A percentile compares a stretch with the other conserved stretches of the same genome.
These are phyloP conservation scores for Teunomyces cretensis DNA, from an alignment of 805 yeast genomes.

Conservation along the genomic window DNA sequence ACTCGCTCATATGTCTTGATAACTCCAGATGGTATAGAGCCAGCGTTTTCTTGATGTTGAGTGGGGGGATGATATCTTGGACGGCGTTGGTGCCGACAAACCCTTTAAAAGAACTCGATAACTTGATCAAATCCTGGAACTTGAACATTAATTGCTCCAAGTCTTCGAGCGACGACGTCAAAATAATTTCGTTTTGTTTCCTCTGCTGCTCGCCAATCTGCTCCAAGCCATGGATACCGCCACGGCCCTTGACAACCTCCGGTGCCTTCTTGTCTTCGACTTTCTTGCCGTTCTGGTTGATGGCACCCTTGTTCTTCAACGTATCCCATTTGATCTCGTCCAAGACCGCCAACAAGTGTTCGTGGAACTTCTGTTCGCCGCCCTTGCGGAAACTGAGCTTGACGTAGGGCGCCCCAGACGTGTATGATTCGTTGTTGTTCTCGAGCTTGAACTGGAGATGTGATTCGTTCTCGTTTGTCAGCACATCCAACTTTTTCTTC, in stretches of 20 bases:
- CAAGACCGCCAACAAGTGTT: constrained; percentile 40
- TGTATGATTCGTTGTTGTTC: constrained; percentile 31
- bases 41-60: constrained; percentile 36
- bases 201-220: constrained; percentile 53
- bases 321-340: constrained; percentile 52
- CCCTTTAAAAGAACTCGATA: constrained; percentile 47
- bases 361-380: constrained; percentile 57
- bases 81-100: constrained; percentile 3
- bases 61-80: constrained; percentile 24
- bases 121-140: constrained; percentile 66
- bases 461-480: neutral
- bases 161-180: constrained; percentile 72
- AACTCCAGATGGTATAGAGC: constrained; percentile 59
- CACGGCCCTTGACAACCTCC: constrained; percentile 9
- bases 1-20: constrained; percentile 78
- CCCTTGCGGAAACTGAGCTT: constrained; percentile 76
- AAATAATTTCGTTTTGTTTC: constrained; percentile 56
- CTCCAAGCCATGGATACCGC: constrained; percentile 76
- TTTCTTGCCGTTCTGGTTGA: constrained; percentile 39
- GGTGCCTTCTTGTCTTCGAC: constrained; percentile 5
- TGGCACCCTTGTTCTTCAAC: constrained; percentile 30
- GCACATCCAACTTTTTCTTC: neutral
- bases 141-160: constrained; percentile 73
- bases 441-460: constrained; percentile 25
- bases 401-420: constrained; percentile 39